phyloP scores from a whole-genome alignment of 306 rosid species.

The Vigna trinervia region DNA sequence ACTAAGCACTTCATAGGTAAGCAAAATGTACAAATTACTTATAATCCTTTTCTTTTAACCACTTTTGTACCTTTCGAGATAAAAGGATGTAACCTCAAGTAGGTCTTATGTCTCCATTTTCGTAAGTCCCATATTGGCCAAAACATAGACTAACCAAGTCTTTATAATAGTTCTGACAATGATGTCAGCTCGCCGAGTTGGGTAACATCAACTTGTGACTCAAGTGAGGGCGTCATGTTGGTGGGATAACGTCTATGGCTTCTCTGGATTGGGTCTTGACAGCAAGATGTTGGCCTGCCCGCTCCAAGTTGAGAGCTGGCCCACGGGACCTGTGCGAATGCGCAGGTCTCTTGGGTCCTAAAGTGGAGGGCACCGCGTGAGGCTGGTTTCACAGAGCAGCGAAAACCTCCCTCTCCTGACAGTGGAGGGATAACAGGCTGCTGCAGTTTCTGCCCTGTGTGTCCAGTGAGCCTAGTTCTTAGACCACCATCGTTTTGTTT shows the following conservation, averaged over 20 bases:
- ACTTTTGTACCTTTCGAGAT: neutral
- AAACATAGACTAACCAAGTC: neutral
- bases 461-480: neutral
- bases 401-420: neutral
- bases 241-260: neutral
- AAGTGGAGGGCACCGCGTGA: neutral
- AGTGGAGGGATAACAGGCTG: neutral
- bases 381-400: neutral
- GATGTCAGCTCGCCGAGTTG: neutral
- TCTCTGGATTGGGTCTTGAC: neutral
- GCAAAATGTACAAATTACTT: neutral
- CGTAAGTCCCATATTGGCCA: neutral
- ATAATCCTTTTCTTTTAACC: neutral
- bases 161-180: neutral
- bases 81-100: neutral
- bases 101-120: neutral
- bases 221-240: neutral
- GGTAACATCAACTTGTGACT: neutral
- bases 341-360: neutral
- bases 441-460: accelerated
- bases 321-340: neutral
- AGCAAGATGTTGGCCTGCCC: neutral
- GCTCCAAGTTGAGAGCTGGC: neutral
- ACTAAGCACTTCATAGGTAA: neutral
- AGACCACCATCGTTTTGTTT: neutral